Evolutionary conservation across 495 filamentous ascomycete genomes (phyloP).

Genomic region (Daldinia decipiens): DNA sequence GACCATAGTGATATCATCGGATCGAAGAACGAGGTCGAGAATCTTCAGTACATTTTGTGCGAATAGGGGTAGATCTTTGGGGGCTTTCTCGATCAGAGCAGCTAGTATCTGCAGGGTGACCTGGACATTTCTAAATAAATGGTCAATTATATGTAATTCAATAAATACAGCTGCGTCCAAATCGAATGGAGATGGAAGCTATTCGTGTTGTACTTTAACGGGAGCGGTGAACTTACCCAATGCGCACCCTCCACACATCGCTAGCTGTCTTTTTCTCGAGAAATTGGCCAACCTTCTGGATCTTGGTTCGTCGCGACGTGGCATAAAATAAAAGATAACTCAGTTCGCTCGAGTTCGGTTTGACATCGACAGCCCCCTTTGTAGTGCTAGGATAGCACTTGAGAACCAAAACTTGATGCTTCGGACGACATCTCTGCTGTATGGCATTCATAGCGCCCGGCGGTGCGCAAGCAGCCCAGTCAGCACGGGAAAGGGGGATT

Average conservation of each 20-base stretch:
- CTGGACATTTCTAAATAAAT: slow-evolving; percentile 79
- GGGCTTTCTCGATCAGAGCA: slow-evolving; percentile 89
- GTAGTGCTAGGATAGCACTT: slow-evolving; percentile 93
- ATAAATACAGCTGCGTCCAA: slow-evolving; percentile 10
- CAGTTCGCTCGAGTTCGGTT: slow-evolving; percentile 92
- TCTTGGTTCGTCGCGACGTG: slow-evolving; percentile 89
- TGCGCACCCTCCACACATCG: slow-evolving; percentile 82
- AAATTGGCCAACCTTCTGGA: slow-evolving; percentile 92
- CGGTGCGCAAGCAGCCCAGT: slow-evolving; percentile 35
- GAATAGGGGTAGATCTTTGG: slow-evolving; percentile 88
- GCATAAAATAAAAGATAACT: slow-evolving; percentile 96
- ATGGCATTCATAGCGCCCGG: slow-evolving; percentile 63
- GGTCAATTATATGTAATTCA: slow-evolving; percentile 1
- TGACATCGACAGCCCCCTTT: slow-evolving; percentile 88
- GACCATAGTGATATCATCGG: slow-evolving; percentile 85
- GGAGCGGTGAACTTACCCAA: slow-evolving; percentile 69
- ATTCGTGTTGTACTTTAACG: slow-evolving; percentile 4
- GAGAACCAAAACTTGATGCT: slow-evolving; percentile 90
- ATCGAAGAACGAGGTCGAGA: slow-evolving; percentile 78
- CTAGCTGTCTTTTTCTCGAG: slow-evolving; percentile 88
- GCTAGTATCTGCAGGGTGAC: slow-evolving; percentile 89
- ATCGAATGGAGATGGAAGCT: not conserved
- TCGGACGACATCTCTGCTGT: slow-evolving; percentile 75
- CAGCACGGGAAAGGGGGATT: slow-evolving; percentile 17
- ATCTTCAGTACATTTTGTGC: slow-evolving; percentile 82